Evolutionary conservation across 805 yeast species (phyloP), one percentile per base, ranked within the genome.

Genomic region (Pichia paraexigua): DNA sequence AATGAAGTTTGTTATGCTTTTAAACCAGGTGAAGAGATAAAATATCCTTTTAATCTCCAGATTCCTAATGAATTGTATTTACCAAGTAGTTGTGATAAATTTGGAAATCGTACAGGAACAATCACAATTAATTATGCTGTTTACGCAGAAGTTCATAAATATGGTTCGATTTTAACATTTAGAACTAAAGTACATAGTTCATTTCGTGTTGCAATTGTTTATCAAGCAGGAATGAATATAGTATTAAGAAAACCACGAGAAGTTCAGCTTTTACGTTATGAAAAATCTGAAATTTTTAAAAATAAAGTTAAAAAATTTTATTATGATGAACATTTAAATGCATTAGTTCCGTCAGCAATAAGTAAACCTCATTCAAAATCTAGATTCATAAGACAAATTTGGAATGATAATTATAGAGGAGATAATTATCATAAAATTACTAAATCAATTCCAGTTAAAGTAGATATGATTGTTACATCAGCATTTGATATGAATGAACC

Each of bases 291-390:
- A 20, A 20, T 37, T 7, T 52, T 45, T 25, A 30, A 45, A 7
- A 35, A 49, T 25, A 49, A 49, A 35, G 17, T 49, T 18, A 49
- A 49, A 24, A 45, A 45, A 25, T 49, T 49, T 35, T 49, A 45
- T 21, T 49, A 20, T 45, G 52, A 49, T 45, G 24, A 21, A 9
- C 25, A 12, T 11, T 6, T 22, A 10, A 41, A 27, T 45, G 52
- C 52, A 24, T 41, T 49, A 17, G 30, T 49, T 12, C 52, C 52
- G 12, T 27, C 41, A 18, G 12, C 45, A 11, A 15, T 49, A 27
- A 30, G 28, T 20, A 45, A 40, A 32, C 21, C 43, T 10, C 52
- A 49, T 41, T 35, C 48, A 22, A 45, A 41, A 10, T 45, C 48
- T 20, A 45, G 35, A 41, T 49, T 49, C 17, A 45, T 49, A 2